Evolutionary conservation across 2,329 filamentous ascomycete genomes (phyloP).

Genomic region (Aspergillaceae sp.): DNA sequence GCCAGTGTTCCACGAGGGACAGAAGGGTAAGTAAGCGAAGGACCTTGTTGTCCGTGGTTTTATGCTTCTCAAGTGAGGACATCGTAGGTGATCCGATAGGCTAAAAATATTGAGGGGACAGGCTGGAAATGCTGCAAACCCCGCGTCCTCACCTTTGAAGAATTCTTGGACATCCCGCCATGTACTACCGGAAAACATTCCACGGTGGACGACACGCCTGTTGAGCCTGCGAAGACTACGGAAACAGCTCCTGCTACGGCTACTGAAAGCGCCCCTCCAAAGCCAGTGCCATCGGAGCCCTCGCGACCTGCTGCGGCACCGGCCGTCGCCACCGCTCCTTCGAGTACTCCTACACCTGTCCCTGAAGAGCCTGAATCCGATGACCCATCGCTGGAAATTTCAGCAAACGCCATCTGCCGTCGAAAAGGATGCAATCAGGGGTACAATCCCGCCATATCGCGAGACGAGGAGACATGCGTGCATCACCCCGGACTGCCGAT

Average conservation of each 20-base stretch:
- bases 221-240: constrained; percentile 35
- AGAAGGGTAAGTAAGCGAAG: constrained; percentile 65
- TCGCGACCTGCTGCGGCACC: constrained; percentile 17
- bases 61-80: background rate
- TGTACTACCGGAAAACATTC: constrained; percentile 92
- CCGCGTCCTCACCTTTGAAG: constrained; percentile 92
- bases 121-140: constrained; percentile 99
- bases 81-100: no score
- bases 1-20: constrained; percentile 92
- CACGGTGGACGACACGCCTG: constrained; percentile 65
- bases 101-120: constrained; percentile 27
- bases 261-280: constrained; percentile 10
- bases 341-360: constrained; percentile 25
- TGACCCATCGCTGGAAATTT: constrained; percentile 64
- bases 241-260: constrained; percentile 14
- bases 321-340: constrained; percentile 21
- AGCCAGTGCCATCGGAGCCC: background rate
- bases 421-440: constrained; percentile 62
- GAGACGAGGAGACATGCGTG: constrained; percentile 68
- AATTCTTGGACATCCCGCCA: constrained; percentile 86
- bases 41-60: constrained; percentile 16
- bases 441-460: constrained; percentile 51
- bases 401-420: constrained; percentile 66
- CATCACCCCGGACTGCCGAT: constrained; percentile 86
- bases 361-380: constrained; percentile 74